Percentiles rank a stretch among this genome's conserved stretches.
Evolutionary conservation across 2,329 filamentous ascomycete species (phyloP).

Genomic region (Colletotrichum musicola): DNA sequence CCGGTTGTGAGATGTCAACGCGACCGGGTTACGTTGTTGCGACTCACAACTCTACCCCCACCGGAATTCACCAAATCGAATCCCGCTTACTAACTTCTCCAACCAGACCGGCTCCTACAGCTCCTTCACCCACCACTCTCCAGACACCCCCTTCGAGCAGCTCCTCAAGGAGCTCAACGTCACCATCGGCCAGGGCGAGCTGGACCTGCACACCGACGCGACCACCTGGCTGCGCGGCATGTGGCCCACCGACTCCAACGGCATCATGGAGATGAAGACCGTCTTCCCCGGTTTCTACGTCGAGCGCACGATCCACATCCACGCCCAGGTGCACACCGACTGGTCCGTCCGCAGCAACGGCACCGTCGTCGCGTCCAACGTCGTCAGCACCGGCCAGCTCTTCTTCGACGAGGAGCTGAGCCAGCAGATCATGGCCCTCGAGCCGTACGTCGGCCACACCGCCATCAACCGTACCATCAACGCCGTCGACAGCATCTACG

Average conservation of each 20-base stretch:
- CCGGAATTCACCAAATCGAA: no score
- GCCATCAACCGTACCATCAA: constrained; percentile 34
- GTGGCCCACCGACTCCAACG: constrained; percentile 41
- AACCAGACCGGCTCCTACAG: constrained; percentile 31
- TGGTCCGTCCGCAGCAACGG: constrained; percentile 43
- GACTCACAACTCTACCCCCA: no score
- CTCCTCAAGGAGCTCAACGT: constrained; percentile 34
- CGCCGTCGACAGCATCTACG: constrained; percentile 28
- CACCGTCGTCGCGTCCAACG: constrained; percentile 40
- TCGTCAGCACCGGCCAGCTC: constrained; percentile 46
- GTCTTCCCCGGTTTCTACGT: constrained; percentile 61
- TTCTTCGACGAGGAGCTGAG: constrained; percentile 33
- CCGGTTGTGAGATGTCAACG: no score
- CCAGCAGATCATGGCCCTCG: constrained; percentile 57
- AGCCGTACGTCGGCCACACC: constrained; percentile 62
- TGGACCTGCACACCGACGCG: constrained; percentile 31
- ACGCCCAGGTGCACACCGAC: constrained; percentile 55
- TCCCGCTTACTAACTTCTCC: background rate
- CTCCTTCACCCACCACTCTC: constrained; percentile 20
- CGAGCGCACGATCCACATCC: constrained; percentile 61
- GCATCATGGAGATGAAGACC: constrained; percentile 54
- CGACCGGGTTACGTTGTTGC: no score
- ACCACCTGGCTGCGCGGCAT: constrained; percentile 34
- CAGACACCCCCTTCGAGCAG: constrained; percentile 28
- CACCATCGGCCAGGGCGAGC: constrained; percentile 20